Base-by-base conservation (phyloP, 306 rosid species). In the Rosa chinensis region DNA sequence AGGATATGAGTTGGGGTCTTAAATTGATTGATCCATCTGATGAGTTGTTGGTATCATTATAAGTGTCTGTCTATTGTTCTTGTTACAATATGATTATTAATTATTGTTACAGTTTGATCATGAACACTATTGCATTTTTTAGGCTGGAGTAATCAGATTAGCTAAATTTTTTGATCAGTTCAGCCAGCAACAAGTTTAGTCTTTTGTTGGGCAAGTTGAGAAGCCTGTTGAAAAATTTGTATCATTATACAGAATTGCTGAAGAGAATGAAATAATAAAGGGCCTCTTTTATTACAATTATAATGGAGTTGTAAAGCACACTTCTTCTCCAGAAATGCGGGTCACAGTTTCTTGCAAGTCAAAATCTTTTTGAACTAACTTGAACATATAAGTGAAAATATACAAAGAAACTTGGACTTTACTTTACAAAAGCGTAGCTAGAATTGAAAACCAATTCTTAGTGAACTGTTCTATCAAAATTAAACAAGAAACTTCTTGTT, bases 1-100 rank as follows among this genome's bases (percentile, higher is more conserved):
- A 91, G 83, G 97, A 91, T 82, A 89, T 91, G 93, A 89, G 93
- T 44, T 91, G 93, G 97, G 97, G 94, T 73, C 97, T 91, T 70
- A 91, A 91, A 83, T 79, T 91, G 87, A 91, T 86, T 10, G 86
- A 89, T 79, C 32, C 13, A 43, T 76, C 50, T 3, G 79, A 40
- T 55, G 70, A 64, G 70, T 66, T 25, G 9, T 80, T 79, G 45
- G 64, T 71, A 7, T 32, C 68, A 32, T 21, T 44, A 67, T 70
- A 67, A 72, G 70, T 55, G 59, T 48, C 1, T 25, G 18, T 35
- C 63, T 37, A 4, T 13, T 72, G 56, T 47, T 70, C 28, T 72
- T 56, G 49, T 39, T 63, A 32, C 43, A 28, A 42, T 32, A 13
- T 66, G 70, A 32, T 58, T 21, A 21, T 66, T 28, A 37, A 6